Percentiles rank a stretch among this genome's conserved stretches.
These are phyloP conservation scores for Epichloe sp. DNA, from an alignment of 2,329 filamentous ascomycete species.

Conservation along the genomic window DNA sequence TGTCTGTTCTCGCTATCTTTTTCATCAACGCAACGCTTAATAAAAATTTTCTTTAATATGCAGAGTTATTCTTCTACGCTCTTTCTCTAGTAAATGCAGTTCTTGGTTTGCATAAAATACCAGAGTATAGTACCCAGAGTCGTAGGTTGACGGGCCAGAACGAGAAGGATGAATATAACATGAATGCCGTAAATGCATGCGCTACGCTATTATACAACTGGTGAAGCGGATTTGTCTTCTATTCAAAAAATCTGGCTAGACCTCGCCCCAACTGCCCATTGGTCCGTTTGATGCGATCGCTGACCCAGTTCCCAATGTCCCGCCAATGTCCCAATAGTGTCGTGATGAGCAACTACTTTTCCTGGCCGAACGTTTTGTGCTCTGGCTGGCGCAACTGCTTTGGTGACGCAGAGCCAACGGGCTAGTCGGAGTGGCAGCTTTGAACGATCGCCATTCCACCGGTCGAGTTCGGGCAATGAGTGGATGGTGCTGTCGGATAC, in stretches of 20 bases:
- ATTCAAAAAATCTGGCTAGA: constrained; percentile 24
- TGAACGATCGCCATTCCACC: constrained; percentile 43
- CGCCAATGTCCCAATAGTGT: constrained; percentile 88
- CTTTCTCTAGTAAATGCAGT: background rate
- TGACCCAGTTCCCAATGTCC: constrained; percentile 63
- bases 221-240: background rate
- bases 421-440: constrained; percentile 36
- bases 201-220: background rate
- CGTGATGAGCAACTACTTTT: constrained; percentile 59
- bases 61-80: background rate
- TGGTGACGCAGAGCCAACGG: constrained; percentile 34
- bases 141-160: background rate
- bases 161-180: background rate
- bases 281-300: constrained; percentile 52
- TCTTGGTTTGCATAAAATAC: background rate
- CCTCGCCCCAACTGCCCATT: constrained; percentile 70
- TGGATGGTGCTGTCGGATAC: constrained; percentile 81
- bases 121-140: too few relatives aligned
- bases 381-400: constrained; percentile 77
- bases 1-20: too few relatives aligned
- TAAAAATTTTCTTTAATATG: background rate
- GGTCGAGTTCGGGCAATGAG: constrained; percentile 50
- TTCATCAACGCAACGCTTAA: too few relatives aligned
- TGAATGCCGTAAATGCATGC: background rate
- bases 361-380: constrained; percentile 58